These are phyloP conservation scores for Nannizziopsis barbatae DNA, from an alignment of 2,329 filamentous ascomycete species.

Conservation along the genomic window DNA sequence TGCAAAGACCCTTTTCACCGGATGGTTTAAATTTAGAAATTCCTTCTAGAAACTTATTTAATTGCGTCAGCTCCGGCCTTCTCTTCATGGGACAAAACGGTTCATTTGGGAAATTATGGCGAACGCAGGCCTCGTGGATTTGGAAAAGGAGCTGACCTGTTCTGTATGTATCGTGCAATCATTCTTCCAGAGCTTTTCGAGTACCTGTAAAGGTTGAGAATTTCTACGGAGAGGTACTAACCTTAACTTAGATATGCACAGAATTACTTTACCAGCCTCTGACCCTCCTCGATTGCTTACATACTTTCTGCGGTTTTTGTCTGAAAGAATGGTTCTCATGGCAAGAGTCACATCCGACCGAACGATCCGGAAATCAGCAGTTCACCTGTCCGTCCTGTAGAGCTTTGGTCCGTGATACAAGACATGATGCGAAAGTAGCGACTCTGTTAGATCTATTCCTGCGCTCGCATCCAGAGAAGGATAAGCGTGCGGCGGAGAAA, in stretches of 20 bases:
- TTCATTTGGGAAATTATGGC: slow-evolving; percentile 7
- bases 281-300: slow-evolving; percentile 82
- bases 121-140: slow-evolving; percentile 45
- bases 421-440: slow-evolving; percentile 80
- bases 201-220: too few species aligned
- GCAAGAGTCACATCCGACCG: slow-evolving; percentile 51
- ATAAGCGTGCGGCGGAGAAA: slow-evolving; percentile 59
- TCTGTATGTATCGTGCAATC: slow-evolving; percentile 56
- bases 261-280: slow-evolving; percentile 86
- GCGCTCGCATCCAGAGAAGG: slow-evolving; percentile 64
- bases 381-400: slow-evolving; percentile 93
- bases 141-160: slow-evolving; percentile 90
- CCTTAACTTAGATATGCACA: slow-evolving; percentile 67
- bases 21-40: too few species aligned
- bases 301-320: slow-evolving; percentile 92
- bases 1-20: too few species aligned
- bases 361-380: slow-evolving; percentile 37
- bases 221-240: slow-evolving; percentile 3
- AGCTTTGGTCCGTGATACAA: slow-evolving; percentile 71
- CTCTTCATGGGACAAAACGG: slow-evolving; percentile 7
- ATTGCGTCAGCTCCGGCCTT: neutral
- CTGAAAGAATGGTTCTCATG: slow-evolving; percentile 91
- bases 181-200: neutral
- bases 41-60: too few species aligned
- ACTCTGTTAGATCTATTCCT: slow-evolving; percentile 85